Evolutionary conservation across 768 basidiomycete species (phyloP), one percentile per base, ranked within the genome.

Genomic region (Agrocybe chaxingu): DNA sequence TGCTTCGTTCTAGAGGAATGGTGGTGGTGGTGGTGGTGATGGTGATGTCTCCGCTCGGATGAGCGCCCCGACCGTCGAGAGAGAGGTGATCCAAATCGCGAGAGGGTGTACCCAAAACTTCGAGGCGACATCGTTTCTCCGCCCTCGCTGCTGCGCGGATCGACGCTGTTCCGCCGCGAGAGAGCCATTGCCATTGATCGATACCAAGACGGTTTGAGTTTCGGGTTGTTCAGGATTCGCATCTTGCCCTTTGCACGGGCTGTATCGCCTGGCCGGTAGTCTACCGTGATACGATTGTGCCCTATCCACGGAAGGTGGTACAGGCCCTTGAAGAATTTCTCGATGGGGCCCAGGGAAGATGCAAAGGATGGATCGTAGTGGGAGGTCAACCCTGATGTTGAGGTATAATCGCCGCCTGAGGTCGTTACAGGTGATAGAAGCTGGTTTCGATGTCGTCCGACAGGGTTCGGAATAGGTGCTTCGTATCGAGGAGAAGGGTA

Each of bases 291-390:
- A 34, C 76, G 69, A 8, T 67, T 62, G 0, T 61, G 60, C 5
- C 75, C 66, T 11, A 77, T 57, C 78, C 78, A 80, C 4, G 78
- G 78, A 24, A 80, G 68, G 24, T 63, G 56, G 45, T 75, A 71
- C 0, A 79, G 12, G 1, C 59, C 65, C 3, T 66, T 56, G 32
- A 76, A 61, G 50, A 78, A 79, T 13, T 71, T 72, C 31, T 70
- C 69, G n/a, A 79, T 47, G 0, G 75, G 75, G 13, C 65, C 62
- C 30, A 76, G 63, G 41, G 62, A 66, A 29, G 57, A 57, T 47
- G 66, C 62, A 49, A 73, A 72, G 1, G 73, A 73, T 3, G 70
- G 68, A 35, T 63, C 63, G 19, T 69, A 72, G 19, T 62, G 62
- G 3, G 64, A 64, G 6, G 60, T 60, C 3, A 58, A 56, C 0